phyloP scores from a whole-genome alignment of 2,329 filamentous ascomycete genomes.

The Epichloe gansuensis region DNA sequence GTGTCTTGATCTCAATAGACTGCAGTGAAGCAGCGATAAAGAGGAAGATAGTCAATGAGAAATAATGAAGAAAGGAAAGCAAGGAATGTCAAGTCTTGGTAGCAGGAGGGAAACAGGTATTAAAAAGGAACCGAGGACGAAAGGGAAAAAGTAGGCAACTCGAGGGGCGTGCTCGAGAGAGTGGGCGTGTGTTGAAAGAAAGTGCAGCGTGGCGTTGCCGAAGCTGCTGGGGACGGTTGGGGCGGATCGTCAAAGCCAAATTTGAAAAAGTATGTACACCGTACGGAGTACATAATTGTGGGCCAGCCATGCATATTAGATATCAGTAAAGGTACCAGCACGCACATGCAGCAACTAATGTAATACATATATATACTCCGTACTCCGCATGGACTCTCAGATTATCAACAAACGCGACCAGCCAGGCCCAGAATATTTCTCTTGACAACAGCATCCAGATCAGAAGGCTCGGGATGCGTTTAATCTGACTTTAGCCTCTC shows the following conservation, averaged over 20 bases:
- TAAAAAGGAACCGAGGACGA: background rate
- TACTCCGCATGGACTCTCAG: too few species aligned
- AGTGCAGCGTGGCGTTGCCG: background rate
- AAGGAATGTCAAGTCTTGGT: background rate
- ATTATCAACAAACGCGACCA: background rate
- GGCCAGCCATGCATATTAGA: background rate
- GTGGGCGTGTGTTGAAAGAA: background rate
- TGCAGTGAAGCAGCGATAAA: background rate
- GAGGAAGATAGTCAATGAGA: background rate
- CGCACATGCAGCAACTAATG: too few species aligned
- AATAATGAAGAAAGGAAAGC: background rate
- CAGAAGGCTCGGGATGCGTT: background rate
- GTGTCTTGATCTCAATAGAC: background rate
- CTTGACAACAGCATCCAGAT: background rate
- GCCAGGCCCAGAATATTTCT: background rate
- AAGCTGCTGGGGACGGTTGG: constrained; percentile 8
- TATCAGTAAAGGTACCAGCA: background rate
- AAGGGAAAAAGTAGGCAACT: background rate
- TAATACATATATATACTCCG: too few species aligned
- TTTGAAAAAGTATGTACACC: too few species aligned
- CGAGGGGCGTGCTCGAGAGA: constrained; percentile 1
- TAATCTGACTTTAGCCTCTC: background rate
- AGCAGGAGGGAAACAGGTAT: constrained; percentile 1
- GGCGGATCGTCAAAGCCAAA: constrained; percentile 1
- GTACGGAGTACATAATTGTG: too few species aligned